Base-by-base conservation (phyloP, 192 early-diverging fungal species). In the Dispira simplex region DNA sequence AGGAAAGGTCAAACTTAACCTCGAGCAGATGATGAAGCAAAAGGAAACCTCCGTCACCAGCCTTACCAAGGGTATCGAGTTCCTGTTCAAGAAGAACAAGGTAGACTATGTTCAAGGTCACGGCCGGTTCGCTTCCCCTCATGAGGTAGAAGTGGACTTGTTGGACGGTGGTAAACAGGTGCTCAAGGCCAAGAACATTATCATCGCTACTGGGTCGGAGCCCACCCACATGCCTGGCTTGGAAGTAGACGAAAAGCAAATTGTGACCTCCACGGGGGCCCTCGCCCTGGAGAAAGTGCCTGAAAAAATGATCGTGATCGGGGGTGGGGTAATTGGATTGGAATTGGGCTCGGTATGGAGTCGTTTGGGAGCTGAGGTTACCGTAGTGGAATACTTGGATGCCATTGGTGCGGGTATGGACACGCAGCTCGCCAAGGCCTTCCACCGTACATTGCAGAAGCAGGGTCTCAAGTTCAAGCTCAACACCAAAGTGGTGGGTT, bases 381-480 rank as follows among this genome's bases (percentile, higher is more conserved):
- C 93, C 43, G 90, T 94, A 47, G 92, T 98, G 62, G 96, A 98
- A 75, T 98, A 88, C 81, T 71, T 92, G 68, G 81, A 80, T 59
- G 81, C 90, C 49, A 87, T 98, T 63, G 96, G 96, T 48, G 93
- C 92, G 48, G 96, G 96, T 63, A 95, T 98, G 92, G 96, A 98
- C 66, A 75, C 81, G 44, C 92, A 98, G 74, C 71, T 92, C 70
- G 93, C 93, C 71, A 90, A 92, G 77, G 70, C 73, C 55, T 98
- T 98, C 88, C 90, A 91, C 69, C 88, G 89, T 75, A 83, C 83
- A 44, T 83, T 98, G 62, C 54, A 75, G 69, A 98, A 97, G 85
- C 93, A 98, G 75, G 93, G 93, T 46, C 85, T 97, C 77, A 94
- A 97, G 78, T 97, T 98, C 84, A 95, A 95, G 86, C 78, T 94